phyloP scores from a whole-genome alignment of 345 rosid species.

The Acer saccharum region DNA sequence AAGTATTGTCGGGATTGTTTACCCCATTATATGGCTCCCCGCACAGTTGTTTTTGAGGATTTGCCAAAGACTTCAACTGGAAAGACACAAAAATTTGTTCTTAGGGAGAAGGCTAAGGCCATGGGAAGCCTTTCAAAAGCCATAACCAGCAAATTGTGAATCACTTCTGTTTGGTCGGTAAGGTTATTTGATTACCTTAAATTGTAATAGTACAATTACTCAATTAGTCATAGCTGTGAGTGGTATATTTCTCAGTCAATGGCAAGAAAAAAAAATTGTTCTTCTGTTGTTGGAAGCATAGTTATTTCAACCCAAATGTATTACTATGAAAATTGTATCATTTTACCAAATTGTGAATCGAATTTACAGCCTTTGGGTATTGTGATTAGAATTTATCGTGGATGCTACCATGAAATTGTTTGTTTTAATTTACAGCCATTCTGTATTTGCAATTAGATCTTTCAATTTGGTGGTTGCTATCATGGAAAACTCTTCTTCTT shows the following conservation, averaged over 20 bases:
- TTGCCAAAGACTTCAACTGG: conserved; percentile 81
- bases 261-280: not conserved
- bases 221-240: not conserved
- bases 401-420: too few species aligned
- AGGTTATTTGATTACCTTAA: not conserved
- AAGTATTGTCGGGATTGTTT: conserved; percentile 51
- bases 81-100: conserved; percentile 62
- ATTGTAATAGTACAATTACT: not conserved
- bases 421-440: too few species aligned
- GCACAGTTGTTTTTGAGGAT: conserved; percentile 62
- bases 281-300: not conserved
- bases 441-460: too few species aligned
- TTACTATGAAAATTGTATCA: not conserved
- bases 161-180: not conserved
- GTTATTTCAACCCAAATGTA: not conserved
- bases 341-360: not conserved
- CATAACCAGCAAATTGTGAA: conserved; percentile 58
- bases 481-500: too few species aligned
- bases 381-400: too few species aligned
- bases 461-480: too few species aligned
- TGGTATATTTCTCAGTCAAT: not conserved
- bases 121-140: conserved; percentile 64
- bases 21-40: conserved; percentile 73
- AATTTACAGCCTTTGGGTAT: not conserved
- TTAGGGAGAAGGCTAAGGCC: conserved; percentile 62